These are phyloP conservation scores for Rhynchospora tenuis DNA, from an alignment of 176 grass and related monocot genomes.

Conservation along the genomic window DNA sequence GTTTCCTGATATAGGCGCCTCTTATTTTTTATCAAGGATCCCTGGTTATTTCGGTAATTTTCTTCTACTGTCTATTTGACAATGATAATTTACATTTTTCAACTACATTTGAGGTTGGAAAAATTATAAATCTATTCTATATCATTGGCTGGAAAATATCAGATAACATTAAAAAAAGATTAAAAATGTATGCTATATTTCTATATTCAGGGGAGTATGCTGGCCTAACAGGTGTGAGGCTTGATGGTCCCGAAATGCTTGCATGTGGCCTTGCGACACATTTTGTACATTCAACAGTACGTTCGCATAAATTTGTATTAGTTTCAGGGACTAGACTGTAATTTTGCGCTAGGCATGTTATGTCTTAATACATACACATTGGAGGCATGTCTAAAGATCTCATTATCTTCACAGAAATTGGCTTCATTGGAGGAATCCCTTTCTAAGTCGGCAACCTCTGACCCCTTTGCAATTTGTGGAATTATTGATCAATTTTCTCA, in stretches of 20 bases:
- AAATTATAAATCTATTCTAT: not conserved
- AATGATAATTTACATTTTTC: not conserved
- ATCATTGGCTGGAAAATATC: too few relatives aligned
- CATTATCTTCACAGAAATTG: conserved; percentile 46
- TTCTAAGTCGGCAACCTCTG: conserved; percentile 47
- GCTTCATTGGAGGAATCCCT: conserved; percentile 64
- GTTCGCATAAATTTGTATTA: conserved; percentile 19
- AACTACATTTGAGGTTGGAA: not conserved
- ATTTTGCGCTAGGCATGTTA: not conserved
- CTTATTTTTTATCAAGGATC: conserved; percentile 83
- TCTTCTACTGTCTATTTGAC: conserved; percentile 23
- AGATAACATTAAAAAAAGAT: too few relatives aligned
- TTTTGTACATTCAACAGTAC: conserved; percentile 75
- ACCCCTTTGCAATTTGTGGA: conserved; percentile 61
- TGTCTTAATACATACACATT: conserved; percentile 7
- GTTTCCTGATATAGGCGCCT: conserved; percentile 93
- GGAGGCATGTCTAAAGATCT: not conserved
- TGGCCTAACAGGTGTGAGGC: conserved; percentile 74
- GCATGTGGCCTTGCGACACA: conserved; percentile 89
- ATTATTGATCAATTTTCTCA: conserved; percentile 69
- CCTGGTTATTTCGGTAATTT: conserved; percentile 77
- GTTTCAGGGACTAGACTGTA: conserved; percentile 5
- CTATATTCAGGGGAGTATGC: conserved; percentile 81
- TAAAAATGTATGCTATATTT: not conserved
- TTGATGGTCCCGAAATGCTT: conserved; percentile 91